Evolutionary conservation across 2,329 filamentous ascomycete genomes (phyloP), one percentile per base, ranked within the genome.

Genomic region (Cladosporium sphaerospermum): DNA sequence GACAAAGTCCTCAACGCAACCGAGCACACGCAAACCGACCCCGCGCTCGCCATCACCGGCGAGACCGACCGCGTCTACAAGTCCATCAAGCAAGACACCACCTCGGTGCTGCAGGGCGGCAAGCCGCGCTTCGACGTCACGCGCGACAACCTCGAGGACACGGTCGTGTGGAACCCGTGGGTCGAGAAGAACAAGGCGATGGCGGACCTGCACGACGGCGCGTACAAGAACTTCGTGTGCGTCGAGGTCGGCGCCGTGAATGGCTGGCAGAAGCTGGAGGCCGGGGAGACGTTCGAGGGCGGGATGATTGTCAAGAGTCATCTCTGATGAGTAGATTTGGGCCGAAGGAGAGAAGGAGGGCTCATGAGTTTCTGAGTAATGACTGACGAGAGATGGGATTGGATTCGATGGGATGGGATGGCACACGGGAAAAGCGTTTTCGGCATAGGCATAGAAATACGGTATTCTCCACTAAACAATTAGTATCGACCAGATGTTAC

Each of bases 91-190:
- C 86, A 78, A 59, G 77, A 79, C 57, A 83, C 81, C 0, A 83
- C 85, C 37, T 76, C 79, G 10, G 81, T 95, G 45, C 67, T 76
- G 13, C 83, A 88, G 63, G 78, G 72, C 46, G 84, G 82, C 56
- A 79, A 79, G 64, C 76, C 83, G 11, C 74, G 79, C 47, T 90
- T 87, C 74, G 83, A 84, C 55, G 78, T 97, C 52, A 81, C 86
- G 39, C 83, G 93, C 57, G 89, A 96, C 71, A 91, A 89, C 60
- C 78, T 99, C 60, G 80, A 81, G 57, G 89, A 97, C 61, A 84
- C 93, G 13, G 92, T 96, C 1, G 87, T 97, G 31, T 99, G 93
- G 93, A 99, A 99, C 72, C 93, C 93, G 1, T 96, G 92, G 90
- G 78, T 79, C 39, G 88, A 91, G 58, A 95, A 95, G 76, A 83